Conservation (phyloP, 2,329 filamentous ascomycete genomes). For the Diaporthe vexans region DNA sequence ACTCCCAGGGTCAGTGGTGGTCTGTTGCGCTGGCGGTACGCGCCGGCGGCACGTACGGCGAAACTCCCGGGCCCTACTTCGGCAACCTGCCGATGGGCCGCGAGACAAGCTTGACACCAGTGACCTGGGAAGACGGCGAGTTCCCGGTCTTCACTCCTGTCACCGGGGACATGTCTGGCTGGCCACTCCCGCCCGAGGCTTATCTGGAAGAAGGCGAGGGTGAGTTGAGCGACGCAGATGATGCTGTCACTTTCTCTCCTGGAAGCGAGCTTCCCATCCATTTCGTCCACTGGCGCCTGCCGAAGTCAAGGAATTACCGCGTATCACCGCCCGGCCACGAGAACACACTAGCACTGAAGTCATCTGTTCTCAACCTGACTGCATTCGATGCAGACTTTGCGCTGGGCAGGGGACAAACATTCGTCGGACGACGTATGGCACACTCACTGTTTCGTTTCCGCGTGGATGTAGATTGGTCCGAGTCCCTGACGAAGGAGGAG, state of each 20-base stretch:
- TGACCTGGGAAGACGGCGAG: slow-evolving; percentile 52
- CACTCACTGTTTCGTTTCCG: slow-evolving; percentile 17
- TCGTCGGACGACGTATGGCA: slow-evolving; percentile 15
- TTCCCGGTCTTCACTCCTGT: slow-evolving; percentile 54
- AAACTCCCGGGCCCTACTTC: not conserved
- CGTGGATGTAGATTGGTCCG: slow-evolving; percentile 2
- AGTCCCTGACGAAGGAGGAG: not conserved
- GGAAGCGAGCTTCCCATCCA: slow-evolving; percentile 14
- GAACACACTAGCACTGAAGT: slow-evolving; percentile 18
- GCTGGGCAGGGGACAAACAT: slow-evolving; percentile 5
- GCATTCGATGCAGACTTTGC: slow-evolving; percentile 15
- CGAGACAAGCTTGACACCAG: slow-evolving; percentile 36
- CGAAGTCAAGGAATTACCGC: not conserved
- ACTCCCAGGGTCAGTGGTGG: not conserved
- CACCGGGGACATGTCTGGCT: slow-evolving; percentile 48
- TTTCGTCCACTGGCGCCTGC: slow-evolving; percentile 14
- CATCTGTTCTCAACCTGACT: slow-evolving; percentile 15
- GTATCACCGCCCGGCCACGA: not conserved
- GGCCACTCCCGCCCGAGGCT: slow-evolving; percentile 43
- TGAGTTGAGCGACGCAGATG: not conserved
- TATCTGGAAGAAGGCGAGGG: slow-evolving; percentile 3
- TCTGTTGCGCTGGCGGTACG: not conserved
- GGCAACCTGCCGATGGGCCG: not conserved
- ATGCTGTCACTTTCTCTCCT: not conserved
- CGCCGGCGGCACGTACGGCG: not conserved